Evolutionary conservation across 805 yeast genomes (phyloP), one percentile per base, ranked within the genome.

Genomic region (Yarrowia divulgata): DNA sequence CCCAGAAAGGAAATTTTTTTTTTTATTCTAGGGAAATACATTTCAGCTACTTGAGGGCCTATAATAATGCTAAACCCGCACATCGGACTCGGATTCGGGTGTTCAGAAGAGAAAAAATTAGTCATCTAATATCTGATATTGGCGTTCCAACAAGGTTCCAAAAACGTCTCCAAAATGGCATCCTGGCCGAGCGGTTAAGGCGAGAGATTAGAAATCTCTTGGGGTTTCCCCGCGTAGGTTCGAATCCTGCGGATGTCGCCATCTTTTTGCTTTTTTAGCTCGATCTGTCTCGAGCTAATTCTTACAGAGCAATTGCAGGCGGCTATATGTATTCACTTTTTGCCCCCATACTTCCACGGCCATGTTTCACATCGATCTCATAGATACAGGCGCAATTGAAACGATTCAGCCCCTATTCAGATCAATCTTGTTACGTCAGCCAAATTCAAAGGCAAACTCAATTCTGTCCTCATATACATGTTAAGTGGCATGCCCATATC

Each of bases 161-260:
- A 37, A 8, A 39, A 19, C 1, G 19, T 39, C 12, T 13, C 9
- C 8, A 16, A 50, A 50, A 19, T 55, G 66, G 66, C 66, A 58
- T 58, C 66, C 66, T 58, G 66, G 66, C 66, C 66, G 66, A 58
- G 66, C 66, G 66, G 66, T 58, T 58, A 58, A 58, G 66, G 66
- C 66, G 66, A 58, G 66, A 58, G 66, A 58, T 58, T 58, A 58
- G 66, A 58, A 58, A 58, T 58, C 66, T 58, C 66, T 58, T 58
- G 66, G 66, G 66, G 66, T 58, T 58, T 58, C 66, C 66, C 66
- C 66, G 66, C 66, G 66, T 58, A 60, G 66, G 66, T 60, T 60
- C 66, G 66, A 60, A 60, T 60, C 66, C 66, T 60, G 66, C 66
- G 66, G 66, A 60, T 60, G 66, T 60, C 66, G 66, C 66, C 66